Evolutionary conservation across 441 rosid species (phyloP), one percentile per base, ranked within the genome.

Genomic region (Populus hybrid): DNA sequence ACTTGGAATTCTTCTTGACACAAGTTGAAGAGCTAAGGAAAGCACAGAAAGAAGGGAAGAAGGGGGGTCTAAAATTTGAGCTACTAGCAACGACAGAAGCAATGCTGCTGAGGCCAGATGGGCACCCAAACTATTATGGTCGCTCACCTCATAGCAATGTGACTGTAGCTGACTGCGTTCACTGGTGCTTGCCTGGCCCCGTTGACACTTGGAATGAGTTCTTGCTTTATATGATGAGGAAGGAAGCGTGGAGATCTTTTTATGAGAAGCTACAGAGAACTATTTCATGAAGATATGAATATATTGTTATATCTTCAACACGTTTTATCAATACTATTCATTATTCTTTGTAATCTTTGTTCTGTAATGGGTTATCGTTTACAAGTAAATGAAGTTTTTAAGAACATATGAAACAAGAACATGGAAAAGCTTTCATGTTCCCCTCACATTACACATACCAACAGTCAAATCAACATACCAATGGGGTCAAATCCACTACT

Each of bases 151-250:
- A 81, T 50, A 78, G 65, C 77, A 92, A 90, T 67, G 76, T 73
- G 46, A 83, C 85, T 0, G 72, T 85, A 5, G 84, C 86, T 24
- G 97, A 94, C 79, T 94, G 97, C 77, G 95, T 92, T 63, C 98
- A 94, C 80, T 94, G 98, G 98, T 94, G 97, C 78, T 78, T 91
- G 83, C 98, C 98, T 1, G 98, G 97, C 3, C 95, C 98, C 0
- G 76, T 90, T 61, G 98, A 94, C 78, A 83, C 90, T 26, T 94
- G 95, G 97, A 94, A 94, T 67, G 95, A 94, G 83, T 86, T 94
- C 64, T 84, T 94, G 84, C 84, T 88, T 21, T 72, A 87, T 24
- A 75, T 88, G 81, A 79, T 93, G 82, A 84, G 84, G 80, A 84
- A 67, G 76, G 83, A 83, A 79, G 76, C 46, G 40, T 71, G 68